These are phyloP conservation scores for Tricholoma saponaceum DNA, from an alignment of 768 basidiomycete genomes.

Conservation along the genomic window DNA sequence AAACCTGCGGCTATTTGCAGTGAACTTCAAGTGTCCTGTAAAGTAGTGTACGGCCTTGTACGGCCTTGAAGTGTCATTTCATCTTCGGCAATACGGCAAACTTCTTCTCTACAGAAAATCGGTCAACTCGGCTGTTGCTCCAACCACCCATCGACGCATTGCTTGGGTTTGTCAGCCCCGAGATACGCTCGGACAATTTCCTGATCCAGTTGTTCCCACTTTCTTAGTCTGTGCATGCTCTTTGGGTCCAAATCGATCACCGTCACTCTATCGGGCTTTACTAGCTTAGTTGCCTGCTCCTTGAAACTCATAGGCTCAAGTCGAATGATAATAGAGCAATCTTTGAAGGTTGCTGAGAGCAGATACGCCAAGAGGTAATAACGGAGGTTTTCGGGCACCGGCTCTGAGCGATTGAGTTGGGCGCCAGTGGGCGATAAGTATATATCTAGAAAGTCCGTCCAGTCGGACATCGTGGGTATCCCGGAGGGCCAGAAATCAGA, in stretches of 20 bases:
- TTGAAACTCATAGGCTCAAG: slow-evolving; percentile 26
- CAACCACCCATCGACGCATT: slow-evolving; percentile 28
- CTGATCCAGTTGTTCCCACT: slow-evolving; percentile 73
- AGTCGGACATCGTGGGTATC: slow-evolving; percentile 63
- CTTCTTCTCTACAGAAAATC: too few relatives aligned
- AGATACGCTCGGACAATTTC: slow-evolving; percentile 54
- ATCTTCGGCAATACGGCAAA: too few relatives aligned
- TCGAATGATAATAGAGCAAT: slow-evolving; percentile 67
- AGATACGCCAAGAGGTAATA: slow-evolving; percentile 72
- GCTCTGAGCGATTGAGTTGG: slow-evolving; percentile 32
- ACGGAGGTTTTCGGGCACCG: slow-evolving; percentile 42
- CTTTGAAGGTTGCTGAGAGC: slow-evolving; percentile 93
- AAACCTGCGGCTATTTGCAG: too few relatives aligned
- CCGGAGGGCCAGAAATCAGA: slow-evolving; percentile 24
- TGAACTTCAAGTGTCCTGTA: too few relatives aligned
- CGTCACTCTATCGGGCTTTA: slow-evolving; percentile 38
- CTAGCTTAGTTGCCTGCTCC: slow-evolving; percentile 6
- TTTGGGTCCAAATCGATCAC: slow-evolving; percentile 90
- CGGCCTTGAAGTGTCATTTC: too few relatives aligned
- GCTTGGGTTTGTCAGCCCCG: slow-evolving; percentile 18
- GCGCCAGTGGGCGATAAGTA: slow-evolving; percentile 38
- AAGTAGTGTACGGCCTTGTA: too few relatives aligned
- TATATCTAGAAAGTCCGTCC: slow-evolving; percentile 55
- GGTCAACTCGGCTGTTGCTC: background rate
- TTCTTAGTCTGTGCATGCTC: slow-evolving; percentile 52